Evolutionary conservation across 2,329 filamentous ascomycete species (phyloP).

Genomic region (Fonsecaea erecta): DNA sequence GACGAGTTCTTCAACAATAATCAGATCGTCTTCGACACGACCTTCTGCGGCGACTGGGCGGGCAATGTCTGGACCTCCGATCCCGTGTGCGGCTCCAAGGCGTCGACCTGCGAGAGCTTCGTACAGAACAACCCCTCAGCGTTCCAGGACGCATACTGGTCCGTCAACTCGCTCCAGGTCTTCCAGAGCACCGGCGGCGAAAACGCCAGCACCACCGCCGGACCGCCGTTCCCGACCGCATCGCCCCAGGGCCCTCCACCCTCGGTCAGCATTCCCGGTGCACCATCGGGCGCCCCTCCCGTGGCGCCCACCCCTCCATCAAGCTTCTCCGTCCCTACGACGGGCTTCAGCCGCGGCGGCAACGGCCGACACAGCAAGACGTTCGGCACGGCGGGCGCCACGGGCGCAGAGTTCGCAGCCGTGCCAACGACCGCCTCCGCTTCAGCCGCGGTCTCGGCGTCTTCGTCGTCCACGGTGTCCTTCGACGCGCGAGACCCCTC

Average conservation of each 20-base stretch:
- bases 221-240: background rate
- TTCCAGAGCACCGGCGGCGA: slow-evolving; percentile 24
- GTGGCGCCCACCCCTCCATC: background rate
- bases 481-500: background rate
- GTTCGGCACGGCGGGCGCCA: slow-evolving; percentile 16
- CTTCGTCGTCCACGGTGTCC: background rate
- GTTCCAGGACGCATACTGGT: slow-evolving; percentile 69
- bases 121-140: slow-evolving; percentile 71
- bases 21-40: slow-evolving; percentile 79
- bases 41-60: slow-evolving; percentile 89
- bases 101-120: slow-evolving; percentile 70
- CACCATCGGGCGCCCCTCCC: background rate
- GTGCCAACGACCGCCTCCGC: background rate
- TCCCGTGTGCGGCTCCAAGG: slow-evolving; percentile 63
- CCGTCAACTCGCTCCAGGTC: slow-evolving; percentile 34
- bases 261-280: background rate
- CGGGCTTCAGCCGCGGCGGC: slow-evolving; percentile 17
- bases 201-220: background rate
- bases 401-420: slow-evolving; percentile 17
- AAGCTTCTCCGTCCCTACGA: slow-evolving; percentile 4
- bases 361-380: slow-evolving; percentile 6
- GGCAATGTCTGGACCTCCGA: slow-evolving; percentile 68
- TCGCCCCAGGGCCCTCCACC: slow-evolving; percentile 6
- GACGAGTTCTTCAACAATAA: slow-evolving; percentile 70
- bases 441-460: background rate